Percentiles rank a stretch among this genome's conserved stretches.
These are phyloP conservation scores for Dipteronia dyeriana DNA, from an alignment of 345 rosid genomes.

Conservation along the genomic window DNA sequence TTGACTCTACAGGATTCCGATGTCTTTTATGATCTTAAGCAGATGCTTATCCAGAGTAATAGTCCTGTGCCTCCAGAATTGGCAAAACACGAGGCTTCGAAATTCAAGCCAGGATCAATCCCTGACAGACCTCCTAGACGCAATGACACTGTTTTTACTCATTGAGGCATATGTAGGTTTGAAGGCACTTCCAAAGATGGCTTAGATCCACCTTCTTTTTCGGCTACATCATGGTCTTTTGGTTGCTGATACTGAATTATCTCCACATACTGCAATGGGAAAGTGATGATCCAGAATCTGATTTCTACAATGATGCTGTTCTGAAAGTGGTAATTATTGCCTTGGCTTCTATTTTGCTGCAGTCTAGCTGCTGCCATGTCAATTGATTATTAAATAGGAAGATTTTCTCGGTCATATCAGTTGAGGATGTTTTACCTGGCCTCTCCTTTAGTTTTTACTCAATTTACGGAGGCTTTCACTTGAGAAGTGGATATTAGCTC, in stretches of 20 bases:
- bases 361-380: conserved; percentile 8
- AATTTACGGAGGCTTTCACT: background rate
- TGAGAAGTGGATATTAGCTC: conserved; percentile 1
- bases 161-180: conserved; percentile 37
- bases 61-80: conserved; percentile 90
- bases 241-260: background rate
- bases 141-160: conserved; percentile 83
- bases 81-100: conserved; percentile 93
- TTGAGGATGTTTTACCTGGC: background rate
- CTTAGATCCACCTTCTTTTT: background rate
- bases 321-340: conserved; percentile 3
- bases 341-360: background rate
- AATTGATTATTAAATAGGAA: conserved; percentile 13
- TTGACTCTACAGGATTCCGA: conserved; percentile 76
- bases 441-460: background rate
- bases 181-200: background rate
- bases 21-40: conserved; percentile 95
- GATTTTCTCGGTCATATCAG: conserved; percentile 13
- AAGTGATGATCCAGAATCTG: conserved; percentile 4
- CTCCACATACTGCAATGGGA: conserved; percentile 2
- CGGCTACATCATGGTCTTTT: conserved; percentile 2
- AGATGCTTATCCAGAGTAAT: conserved; percentile 95
- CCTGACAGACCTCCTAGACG: conserved; percentile 94
- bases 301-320: background rate
- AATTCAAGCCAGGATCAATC: conserved; percentile 86